phyloP scores from a whole-genome alignment of 805 yeast genomes.

The Starmerella lactis-condensi region DNA sequence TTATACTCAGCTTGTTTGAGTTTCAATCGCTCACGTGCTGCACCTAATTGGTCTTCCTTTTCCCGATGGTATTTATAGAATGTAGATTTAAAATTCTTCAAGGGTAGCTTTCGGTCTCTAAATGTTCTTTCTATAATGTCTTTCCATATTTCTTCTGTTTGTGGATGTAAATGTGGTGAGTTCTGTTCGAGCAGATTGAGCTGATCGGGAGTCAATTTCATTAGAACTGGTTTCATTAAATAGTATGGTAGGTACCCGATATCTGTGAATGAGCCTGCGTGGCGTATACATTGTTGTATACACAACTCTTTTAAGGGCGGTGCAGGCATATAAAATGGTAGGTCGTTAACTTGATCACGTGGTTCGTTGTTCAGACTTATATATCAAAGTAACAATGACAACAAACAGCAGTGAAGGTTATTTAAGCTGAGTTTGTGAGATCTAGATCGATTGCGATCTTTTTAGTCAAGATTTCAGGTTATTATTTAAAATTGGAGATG shows the following conservation, averaged over 20 bases:
- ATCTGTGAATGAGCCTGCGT: constrained; percentile 15
- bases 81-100: constrained; percentile 15
- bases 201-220: constrained; percentile 21
- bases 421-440: no score
- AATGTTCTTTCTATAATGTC: constrained; percentile 20
- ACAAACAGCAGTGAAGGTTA: no score
- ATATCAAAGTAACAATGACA: no score
- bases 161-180: constrained; percentile 19
- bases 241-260: constrained; percentile 25
- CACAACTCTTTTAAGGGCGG: constrained; percentile 16
- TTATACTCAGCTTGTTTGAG: constrained; percentile 18
- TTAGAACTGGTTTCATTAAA: constrained; percentile 23
- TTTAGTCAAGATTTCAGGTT: no score
- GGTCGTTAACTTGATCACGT: no score
- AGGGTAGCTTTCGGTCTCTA: constrained; percentile 20
- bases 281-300: constrained; percentile 12
- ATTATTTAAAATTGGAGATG: no score
- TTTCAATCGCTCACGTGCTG: constrained; percentile 25
- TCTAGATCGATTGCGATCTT: no score
- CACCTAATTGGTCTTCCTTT: constrained; percentile 30
- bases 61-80: constrained; percentile 19
- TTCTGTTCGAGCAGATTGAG: constrained; percentile 20
- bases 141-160: constrained; percentile 23
- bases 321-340: constrained; percentile 7
- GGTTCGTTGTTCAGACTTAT: no score